Evolutionary conservation across 2,329 filamentous ascomycete genomes (phyloP), one percentile per base, ranked within the genome.

Genomic region (Pseudocercospora musae): DNA sequence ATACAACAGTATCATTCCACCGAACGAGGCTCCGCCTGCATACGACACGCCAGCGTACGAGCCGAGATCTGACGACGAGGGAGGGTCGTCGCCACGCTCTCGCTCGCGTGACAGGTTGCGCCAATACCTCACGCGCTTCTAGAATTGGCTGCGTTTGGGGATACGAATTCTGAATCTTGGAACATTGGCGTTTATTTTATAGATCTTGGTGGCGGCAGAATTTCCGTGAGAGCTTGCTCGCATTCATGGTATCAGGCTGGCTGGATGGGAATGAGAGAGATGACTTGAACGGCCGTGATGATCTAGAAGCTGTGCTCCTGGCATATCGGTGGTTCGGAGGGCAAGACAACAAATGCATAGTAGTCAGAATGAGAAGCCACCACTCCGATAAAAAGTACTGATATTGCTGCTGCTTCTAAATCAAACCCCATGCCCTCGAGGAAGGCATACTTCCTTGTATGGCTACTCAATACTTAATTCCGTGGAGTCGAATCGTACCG

Each of bases 1-100:
- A 3, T 75, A 75, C 53, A 66, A 71, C 21, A 70, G 58, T 48
- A 70, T 66, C 49, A 63, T 74, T 4, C 60, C 71, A 15, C 62
- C 69, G 0, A 62, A 67, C 9, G 69, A 71, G 20, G 72, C 73
- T 15, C 73, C 73, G 18, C 73, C 73, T 2, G 52, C 52, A 25
- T 54, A 54, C 25, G 31, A 40, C 10, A 54, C 52, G 10, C 52
- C 52, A 4, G 72, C 73, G 18, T 74, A 74, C 40, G 70, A 71
- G 59, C 70, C 71, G 11, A 59, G 70, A 4, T 68, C 60, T 40
- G 71, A 72, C 31, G 71, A 73, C 33, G 70, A 72, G 57, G 69
- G 62, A 10, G 31, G 52, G 20, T 54, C 52, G 1, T 33, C 27
- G 52, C 52, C 52, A 18, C 25, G 52, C 11, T 40, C 52, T 23